A percentile compares a stretch with the other conserved stretches of the same genome.
These are phyloP conservation scores for Thielaviopsis musarum DNA, from an alignment of 2,329 filamentous ascomycete genomes.

Conservation along the genomic window DNA sequence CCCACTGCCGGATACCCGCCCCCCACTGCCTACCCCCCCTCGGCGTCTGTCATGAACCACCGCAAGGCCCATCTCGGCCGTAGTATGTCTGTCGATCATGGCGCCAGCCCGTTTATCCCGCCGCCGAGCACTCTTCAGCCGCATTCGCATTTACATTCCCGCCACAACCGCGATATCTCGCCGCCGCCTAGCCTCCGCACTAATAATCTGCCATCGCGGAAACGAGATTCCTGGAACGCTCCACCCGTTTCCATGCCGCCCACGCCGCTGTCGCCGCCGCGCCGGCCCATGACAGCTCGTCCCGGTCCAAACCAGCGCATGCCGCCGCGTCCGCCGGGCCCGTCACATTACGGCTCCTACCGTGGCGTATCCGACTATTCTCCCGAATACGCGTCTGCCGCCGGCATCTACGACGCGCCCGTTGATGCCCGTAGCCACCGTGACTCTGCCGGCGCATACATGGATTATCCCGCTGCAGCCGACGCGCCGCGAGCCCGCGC, in stretches of 20 bases:
- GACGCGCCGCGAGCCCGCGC: neutral
- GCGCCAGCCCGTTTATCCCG: conserved; percentile 4
- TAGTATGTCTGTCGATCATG: conserved; percentile 11
- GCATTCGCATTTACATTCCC: neutral
- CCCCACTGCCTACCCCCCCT: too few species aligned
- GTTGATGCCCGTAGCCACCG: neutral
- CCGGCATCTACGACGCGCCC: conserved; percentile 1
- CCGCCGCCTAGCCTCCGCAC: conserved; percentile 3
- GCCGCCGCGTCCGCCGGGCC: neutral
- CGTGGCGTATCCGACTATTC: neutral
- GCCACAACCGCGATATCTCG: neutral
- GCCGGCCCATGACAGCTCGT: conserved; percentile 5
- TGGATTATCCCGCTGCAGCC: neutral
- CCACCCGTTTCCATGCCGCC: conserved; percentile 6
- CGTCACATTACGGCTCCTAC: neutral
- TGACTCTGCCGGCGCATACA: conserved; percentile 1
- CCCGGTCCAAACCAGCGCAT: neutral
- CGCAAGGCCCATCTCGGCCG: neutral
- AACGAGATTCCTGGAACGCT: conserved; percentile 9
- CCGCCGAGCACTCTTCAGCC: neutral
- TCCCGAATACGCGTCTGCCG: neutral
- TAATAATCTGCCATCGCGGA: neutral
- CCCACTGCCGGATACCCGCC: conserved; percentile 2
- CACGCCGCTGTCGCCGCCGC: conserved; percentile 9
- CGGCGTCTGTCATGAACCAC: too few species aligned